phyloP scores from a whole-genome alignment of 305 asterid genomes.

The Striga hermonthica region DNA sequence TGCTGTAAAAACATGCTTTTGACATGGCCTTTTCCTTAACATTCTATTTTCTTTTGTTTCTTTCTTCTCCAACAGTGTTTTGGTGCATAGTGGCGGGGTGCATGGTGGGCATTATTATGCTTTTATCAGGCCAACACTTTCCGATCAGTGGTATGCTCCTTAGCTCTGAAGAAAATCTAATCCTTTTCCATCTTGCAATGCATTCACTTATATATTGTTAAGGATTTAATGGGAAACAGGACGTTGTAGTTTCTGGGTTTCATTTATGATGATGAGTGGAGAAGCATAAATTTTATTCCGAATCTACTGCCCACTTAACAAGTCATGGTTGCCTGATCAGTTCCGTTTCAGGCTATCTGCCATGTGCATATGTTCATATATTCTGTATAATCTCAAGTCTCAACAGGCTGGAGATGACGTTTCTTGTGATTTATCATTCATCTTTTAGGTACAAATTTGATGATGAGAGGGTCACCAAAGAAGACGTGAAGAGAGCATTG shows the following conservation, averaged over 20 bases:
- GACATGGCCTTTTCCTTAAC: constrained; percentile 1
- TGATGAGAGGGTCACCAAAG: constrained; percentile 95
- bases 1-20: constrained; percentile 1
- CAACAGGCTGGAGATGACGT: constrained; percentile 10
- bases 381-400: constrained; percentile 3
- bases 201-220: constrained; percentile 22
- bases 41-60: constrained; percentile 7
- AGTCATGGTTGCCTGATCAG: constrained; percentile 9
- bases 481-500: constrained; percentile 83
- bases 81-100: constrained; percentile 96
- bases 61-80: constrained; percentile 56
- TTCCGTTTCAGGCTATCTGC: neutral
- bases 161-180: constrained; percentile 19
- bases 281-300: constrained; percentile 2
- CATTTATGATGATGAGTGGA: constrained; percentile 3
- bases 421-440: constrained; percentile 28
- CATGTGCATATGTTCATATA: neutral
- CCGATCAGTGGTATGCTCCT: constrained; percentile 77
- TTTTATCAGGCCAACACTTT: constrained; percentile 79
- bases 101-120: constrained; percentile 88
- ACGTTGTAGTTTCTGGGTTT: constrained; percentile 3
- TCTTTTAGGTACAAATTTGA: constrained; percentile 83
- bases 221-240: neutral
- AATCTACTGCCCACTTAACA: constrained; percentile 7
- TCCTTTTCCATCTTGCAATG: constrained; percentile 18